Evolutionary conservation across 2,329 filamentous ascomycete species (phyloP), one percentile per base, ranked within the genome.

Genomic region (Didymella keratinophila): DNA sequence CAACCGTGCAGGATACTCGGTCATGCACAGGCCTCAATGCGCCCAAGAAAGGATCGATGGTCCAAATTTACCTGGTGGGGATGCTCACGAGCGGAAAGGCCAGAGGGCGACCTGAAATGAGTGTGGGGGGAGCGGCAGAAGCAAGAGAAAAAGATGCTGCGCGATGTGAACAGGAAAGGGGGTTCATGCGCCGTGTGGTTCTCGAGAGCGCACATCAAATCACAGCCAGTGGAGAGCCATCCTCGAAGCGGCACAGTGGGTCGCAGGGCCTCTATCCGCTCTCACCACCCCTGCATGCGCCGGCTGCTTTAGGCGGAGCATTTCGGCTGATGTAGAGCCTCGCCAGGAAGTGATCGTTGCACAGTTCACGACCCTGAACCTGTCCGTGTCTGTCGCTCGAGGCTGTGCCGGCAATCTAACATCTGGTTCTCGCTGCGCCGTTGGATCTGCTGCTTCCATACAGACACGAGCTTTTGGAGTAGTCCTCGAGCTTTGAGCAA

Each of bases 111-210:
- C 41, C 46, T 51, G 37, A 16, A 46, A 46, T 36, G 50, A 43
- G 4, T 42, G 56, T 54, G 56, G 56, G 49, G 55, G 48, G 44
- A 46, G 21, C 50, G 56, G 56, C 50, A 53, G 11, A 58, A 32
- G 50, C 37, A 50, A 53, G 14, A 25, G 18, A 23, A 37, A 12
- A 36, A 21, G 49, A 36, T 52, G 44, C 25, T 41, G 51, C 30
- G 30, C 32, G 8, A 43, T 27, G 45, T 27, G n/a, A 14, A 28
- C 46, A 50, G 45, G 47, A 53, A 58, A 58, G 50, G 56, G 56
- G 56, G 56, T 46, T 58, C 50, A 23, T 45, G 39, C 56, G 30
- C 41, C 37, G 50, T 45, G 27, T 30, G 12, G 32, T 25, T 41
- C 36, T 41, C 50, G 39, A 44, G 30, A 37, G 44, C 43, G 37